Evolutionary conservation across 805 yeast genomes (phyloP), one percentile per base, ranked within the genome.

Genomic region (Yarrowia sp.): DNA sequence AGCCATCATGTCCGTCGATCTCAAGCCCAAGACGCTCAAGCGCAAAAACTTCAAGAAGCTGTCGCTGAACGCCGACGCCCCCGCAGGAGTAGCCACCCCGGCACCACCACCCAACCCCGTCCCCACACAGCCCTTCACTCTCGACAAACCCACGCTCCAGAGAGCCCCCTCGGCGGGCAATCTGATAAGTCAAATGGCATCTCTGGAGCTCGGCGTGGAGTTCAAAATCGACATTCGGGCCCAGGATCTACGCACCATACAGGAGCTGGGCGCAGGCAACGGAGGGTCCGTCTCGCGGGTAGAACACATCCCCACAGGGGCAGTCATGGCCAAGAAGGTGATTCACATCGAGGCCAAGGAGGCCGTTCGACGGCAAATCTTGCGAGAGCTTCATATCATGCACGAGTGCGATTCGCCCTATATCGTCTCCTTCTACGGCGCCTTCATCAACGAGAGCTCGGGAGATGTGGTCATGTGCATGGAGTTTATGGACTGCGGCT

Each of bases 401-500:
- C 97, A 92, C 77, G 97, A 91, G 75, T 94, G 98, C 75, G 75
- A 88, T 86, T 73, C 84, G 68, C 91, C 91, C 4, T 90, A 85
- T 74, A 93, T 95, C 56, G 90, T 94, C 63, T 91, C 90, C 56
- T 95, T 93, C 77, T 94, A 89, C 78, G 98, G 98, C 8, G 97
- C 97, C 0, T 90, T 89, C 75, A 84, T 92, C 65, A 85, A 85
- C 68, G 87, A 87, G 70, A 70, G 75, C 41, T 48, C 67, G 5
- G 85, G 84, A 74, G 90, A 91, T 71, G 93, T 95, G 16, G 89
- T 92, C 14, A 90, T 95, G 70, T 89, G 97, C 76, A 95, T 95
- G 98, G 99, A 95, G 78, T 95, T 86, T 77, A 95, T 97, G 93
- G 97, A 92, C 40, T 98, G 98, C 1, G 85, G 87, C 56, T 91